These are phyloP conservation scores for Psilocybe subaeruginosa DNA, from an alignment of 768 basidiomycete species.

Conservation along the genomic window DNA sequence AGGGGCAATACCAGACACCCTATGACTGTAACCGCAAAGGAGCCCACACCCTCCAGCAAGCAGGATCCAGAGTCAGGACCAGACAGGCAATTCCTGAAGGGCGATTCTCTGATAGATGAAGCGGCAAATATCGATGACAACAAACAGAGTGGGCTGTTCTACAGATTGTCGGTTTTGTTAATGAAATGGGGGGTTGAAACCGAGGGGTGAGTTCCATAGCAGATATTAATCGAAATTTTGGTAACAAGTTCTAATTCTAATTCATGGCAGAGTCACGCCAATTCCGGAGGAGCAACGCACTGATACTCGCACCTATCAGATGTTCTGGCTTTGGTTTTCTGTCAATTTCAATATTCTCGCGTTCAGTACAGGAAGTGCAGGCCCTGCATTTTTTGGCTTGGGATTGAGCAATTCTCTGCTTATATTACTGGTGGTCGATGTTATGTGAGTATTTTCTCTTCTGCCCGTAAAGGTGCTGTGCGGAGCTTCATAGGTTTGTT, in stretches of 20 bases:
- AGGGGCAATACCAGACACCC: no score
- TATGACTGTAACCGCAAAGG: background rate
- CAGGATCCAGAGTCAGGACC: background rate
- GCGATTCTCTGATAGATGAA: background rate
- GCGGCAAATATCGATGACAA: background rate
- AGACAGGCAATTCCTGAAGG: background rate
- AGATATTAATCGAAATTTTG: no score
- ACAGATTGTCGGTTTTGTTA: constrained; percentile 11
- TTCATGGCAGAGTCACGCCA: constrained; percentile 49
- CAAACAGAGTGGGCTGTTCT: constrained; percentile 7
- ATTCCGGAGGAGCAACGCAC: constrained; percentile 49
- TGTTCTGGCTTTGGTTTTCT: constrained; percentile 77
- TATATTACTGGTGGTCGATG: constrained; percentile 44
- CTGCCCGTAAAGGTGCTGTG: background rate
- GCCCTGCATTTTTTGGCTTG: constrained; percentile 58
- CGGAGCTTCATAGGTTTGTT: background rate
- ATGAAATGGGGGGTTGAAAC: constrained; percentile 22
- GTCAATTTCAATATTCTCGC: constrained; percentile 68
- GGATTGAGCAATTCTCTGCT: constrained; percentile 55
- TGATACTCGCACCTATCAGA: constrained; percentile 62
- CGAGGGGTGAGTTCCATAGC: constrained; percentile 14
- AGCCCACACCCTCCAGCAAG: background rate
- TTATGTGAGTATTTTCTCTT: constrained; percentile 37
- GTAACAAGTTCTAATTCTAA: background rate
- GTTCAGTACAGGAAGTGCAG: constrained; percentile 64